Evolutionary conservation across 345 rosid genomes (phyloP), one percentile per base, ranked within the genome.

Genomic region (Aethionema arabicum): DNA sequence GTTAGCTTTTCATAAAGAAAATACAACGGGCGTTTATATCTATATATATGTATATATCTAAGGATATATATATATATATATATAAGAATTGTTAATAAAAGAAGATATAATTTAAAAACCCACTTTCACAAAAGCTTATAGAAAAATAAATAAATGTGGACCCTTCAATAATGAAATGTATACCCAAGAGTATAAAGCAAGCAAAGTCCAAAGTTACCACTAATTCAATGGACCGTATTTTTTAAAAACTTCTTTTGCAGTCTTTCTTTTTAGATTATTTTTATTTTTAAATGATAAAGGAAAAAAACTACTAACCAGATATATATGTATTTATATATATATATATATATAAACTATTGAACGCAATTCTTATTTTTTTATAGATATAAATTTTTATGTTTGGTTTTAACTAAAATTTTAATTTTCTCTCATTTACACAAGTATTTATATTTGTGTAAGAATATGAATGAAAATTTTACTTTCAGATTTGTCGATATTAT

Each of bases 171-270:
- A 64, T 71, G 70, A 70, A 71, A 42, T 64, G 70, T 64, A 71
- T 58, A 52, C 65, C 57, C 64, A 64, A 37, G 70, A 71, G 75
- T 64, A 58, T 71, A 71, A 71, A 71, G 70, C 70, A 64, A 71
- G 75, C 75, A 71, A 71, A 64, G 70, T 64, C 51, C 50, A 65
- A 71, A 71, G 70, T 52, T 43, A 57, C 75, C 70, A 71, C 70
- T 58, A 51, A 52, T 63, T 57, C 39, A 70, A 69, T 63, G 74
- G 74, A 50, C 27, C 58, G 29, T 27, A 27, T 40, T 56, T 63
- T 47, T 62, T 14, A 27, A 3, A 52, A 30, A 52, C 43, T 60
- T 52, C 30, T 55, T 30, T 59, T 59, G 7, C 13, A 12, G 14
- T 14, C 48, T 13, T 14, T 44, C 11, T 6, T 37, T 37, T 37